These are phyloP conservation scores for Trapa incisa DNA, from an alignment of 345 rosid genomes.

Conservation along the genomic window DNA sequence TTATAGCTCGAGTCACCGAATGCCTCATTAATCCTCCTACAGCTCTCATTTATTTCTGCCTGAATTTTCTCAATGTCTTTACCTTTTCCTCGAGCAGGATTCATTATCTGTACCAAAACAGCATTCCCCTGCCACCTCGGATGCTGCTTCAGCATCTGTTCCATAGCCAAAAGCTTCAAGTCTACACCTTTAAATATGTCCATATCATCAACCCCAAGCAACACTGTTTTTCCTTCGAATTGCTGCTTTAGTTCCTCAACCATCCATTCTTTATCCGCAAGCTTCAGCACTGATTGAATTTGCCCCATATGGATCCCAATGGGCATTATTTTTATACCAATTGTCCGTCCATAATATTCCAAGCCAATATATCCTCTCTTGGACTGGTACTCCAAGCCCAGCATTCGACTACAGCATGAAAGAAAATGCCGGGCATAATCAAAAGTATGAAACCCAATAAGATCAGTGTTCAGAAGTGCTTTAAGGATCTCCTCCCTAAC, in stretches of 20 bases:
- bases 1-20: conserved; percentile 50
- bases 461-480: conserved; percentile 61
- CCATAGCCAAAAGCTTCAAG: conserved; percentile 68
- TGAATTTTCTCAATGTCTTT: conserved; percentile 57
- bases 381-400: conserved; percentile 65
- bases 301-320: conserved; percentile 76
- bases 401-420: conserved; percentile 65
- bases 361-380: conserved; percentile 65
- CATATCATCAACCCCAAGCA: conserved; percentile 78
- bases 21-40: conserved; percentile 53
- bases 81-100: conserved; percentile 64
- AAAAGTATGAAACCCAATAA: conserved; percentile 73
- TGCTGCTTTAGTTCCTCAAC: conserved; percentile 55
- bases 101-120: conserved; percentile 55
- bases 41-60: conserved; percentile 43
- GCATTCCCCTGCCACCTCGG: conserved; percentile 62
- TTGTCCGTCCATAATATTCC: conserved; percentile 67
- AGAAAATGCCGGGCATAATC: conserved; percentile 94
- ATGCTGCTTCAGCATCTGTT: conserved; percentile 61
- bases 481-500: conserved; percentile 66
- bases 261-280: conserved; percentile 63
- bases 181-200: conserved; percentile 70
- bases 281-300: conserved; percentile 50
- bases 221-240: conserved; percentile 54
- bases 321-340: conserved; percentile 75